A percentile compares a stretch with the other conserved stretches of the same genome.
These are phyloP conservation scores for Candida freyschussii DNA, from an alignment of 1,139 yeast species.

Conservation along the genomic window DNA sequence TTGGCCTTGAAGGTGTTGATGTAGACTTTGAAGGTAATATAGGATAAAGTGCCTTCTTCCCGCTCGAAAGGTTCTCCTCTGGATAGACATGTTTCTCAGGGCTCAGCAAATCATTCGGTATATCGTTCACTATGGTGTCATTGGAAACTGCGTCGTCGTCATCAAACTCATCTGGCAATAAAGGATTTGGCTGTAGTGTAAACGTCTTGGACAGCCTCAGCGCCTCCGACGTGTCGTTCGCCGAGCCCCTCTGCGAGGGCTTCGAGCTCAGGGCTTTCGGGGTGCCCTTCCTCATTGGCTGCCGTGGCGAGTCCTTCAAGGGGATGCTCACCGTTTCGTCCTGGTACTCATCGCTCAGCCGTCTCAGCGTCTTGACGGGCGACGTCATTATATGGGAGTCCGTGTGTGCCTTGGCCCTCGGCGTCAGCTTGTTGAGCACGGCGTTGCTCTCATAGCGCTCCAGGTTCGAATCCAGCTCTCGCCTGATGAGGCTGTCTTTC, in stretches of 20 bases:
- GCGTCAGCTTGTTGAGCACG: conserved; percentile 21
- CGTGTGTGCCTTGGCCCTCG: conserved; percentile 7
- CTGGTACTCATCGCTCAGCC: conserved; percentile 12
- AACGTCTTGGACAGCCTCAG: conserved; percentile 6
- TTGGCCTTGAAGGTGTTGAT: too few relatives aligned
- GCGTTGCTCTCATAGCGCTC: conserved; percentile 19
- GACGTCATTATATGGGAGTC: conserved; percentile 23
- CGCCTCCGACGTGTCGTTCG: neutral
- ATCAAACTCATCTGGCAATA: conserved; percentile 2
- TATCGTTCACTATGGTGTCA: conserved; percentile 19
- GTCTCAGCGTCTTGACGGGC: conserved; percentile 19
- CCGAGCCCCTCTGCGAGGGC: conserved; percentile 3
- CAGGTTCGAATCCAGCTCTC: conserved; percentile 16
- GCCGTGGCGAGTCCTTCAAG: conserved; percentile 17
- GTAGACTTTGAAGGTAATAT: too few relatives aligned
- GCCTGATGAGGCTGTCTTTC: conserved; percentile 14
- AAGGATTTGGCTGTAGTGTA: neutral
- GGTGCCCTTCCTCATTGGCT: conserved; percentile 21
- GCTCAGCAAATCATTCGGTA: conserved; percentile 23
- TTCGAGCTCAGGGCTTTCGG: conserved; percentile 13
- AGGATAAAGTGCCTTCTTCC: too few relatives aligned
- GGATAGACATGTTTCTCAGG: conserved; percentile 25
- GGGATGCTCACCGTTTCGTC: conserved; percentile 15
- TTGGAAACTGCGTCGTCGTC: conserved; percentile 10
- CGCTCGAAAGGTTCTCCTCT: conserved; percentile 9